A percentile compares a stretch with the other conserved stretches of the same genome.
Evolutionary conservation across 495 filamentous ascomycete genomes (phyloP).

Genomic region (Aspergillus leporis): DNA sequence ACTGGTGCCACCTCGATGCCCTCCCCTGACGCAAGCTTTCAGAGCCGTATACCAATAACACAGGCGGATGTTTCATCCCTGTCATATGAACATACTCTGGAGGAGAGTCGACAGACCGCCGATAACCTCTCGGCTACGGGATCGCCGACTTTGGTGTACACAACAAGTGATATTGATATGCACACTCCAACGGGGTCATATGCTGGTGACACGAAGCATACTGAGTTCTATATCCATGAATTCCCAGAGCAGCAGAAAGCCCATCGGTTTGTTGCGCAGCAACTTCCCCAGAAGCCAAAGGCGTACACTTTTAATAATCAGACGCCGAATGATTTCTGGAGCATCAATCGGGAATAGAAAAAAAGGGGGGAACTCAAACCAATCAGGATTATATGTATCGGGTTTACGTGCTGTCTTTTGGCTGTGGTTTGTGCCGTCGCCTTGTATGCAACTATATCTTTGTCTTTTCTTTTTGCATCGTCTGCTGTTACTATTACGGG

Average conservation of each 20-base stretch:
- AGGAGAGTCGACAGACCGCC: constrained; percentile 27
- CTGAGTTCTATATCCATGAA: constrained; percentile 46
- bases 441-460: constrained; percentile 11
- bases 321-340: constrained; percentile 39
- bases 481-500: constrained; percentile 5
- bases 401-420: not conserved
- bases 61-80: constrained; percentile 41
- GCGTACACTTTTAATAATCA: constrained; percentile 48
- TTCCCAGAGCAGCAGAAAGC: constrained; percentile 46
- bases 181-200: constrained; percentile 24
- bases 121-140: constrained; percentile 30
- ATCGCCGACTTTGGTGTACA: constrained; percentile 40
- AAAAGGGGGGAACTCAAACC: not conserved
- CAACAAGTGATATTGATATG: constrained; percentile 38
- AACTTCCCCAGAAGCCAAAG: constrained; percentile 43
- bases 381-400: not conserved
- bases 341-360: constrained; percentile 3
- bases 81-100: constrained; percentile 32
- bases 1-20: constrained; percentile 41
- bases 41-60: constrained; percentile 30
- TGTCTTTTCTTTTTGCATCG: constrained; percentile 19
- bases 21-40: constrained; percentile 40
- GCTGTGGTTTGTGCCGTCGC: not conserved
- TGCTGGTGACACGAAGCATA: constrained; percentile 32
- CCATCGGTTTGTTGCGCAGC: constrained; percentile 39